Evolutionary conservation across 2,329 filamentous ascomycete genomes (phyloP), one percentile per base, ranked within the genome.

Genomic region (Exophiala calicioides): DNA sequence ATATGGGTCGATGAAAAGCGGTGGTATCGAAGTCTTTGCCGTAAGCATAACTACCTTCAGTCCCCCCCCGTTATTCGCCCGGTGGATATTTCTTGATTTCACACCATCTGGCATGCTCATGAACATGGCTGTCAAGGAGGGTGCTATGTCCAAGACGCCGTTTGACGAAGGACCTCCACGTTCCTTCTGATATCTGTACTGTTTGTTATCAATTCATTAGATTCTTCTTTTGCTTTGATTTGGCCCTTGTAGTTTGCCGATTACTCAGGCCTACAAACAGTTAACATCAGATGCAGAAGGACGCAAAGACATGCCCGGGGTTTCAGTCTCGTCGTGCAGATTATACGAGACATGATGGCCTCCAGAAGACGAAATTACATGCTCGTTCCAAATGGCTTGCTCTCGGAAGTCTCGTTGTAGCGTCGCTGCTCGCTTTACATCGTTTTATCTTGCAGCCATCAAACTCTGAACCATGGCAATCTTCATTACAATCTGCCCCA

Each of bases 371-470:
- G 16, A 12, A 2, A 24, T 10, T 19, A 21, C n/a, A 37, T 37
- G 12, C 16, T 37, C 16, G 5, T 21, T 37, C 16, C 34, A 37
- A 3, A 37, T 20, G 3, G 34, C 16, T 37, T 7, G 34, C 5
- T 9, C 18, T 37, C 34, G 34, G 34, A 24, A 37, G 34, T 21
- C 34, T 37, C 15, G 18, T 37, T 37, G 4, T 37, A 21, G 34
- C 18, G 9, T 21, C 34, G 34, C 8, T 37, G 34, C 24, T 37
- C 34, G n/a, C 24, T 12, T 37, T 21, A 20, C 19, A 37, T 37
- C 10, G 34, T 20, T 24, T 37, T 37, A 15, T 37, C 16, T 37
- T 21, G 19, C 34, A 37, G 19, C 34, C 24, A 27, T 27, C 24
- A 27, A 27, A 12, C 24, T 7, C 10, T 37, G 16, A 20, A 37